Evolutionary conservation across 306 rosid species (phyloP), one percentile per base, ranked within the genome.

Genomic region (Vicia villosa): DNA sequence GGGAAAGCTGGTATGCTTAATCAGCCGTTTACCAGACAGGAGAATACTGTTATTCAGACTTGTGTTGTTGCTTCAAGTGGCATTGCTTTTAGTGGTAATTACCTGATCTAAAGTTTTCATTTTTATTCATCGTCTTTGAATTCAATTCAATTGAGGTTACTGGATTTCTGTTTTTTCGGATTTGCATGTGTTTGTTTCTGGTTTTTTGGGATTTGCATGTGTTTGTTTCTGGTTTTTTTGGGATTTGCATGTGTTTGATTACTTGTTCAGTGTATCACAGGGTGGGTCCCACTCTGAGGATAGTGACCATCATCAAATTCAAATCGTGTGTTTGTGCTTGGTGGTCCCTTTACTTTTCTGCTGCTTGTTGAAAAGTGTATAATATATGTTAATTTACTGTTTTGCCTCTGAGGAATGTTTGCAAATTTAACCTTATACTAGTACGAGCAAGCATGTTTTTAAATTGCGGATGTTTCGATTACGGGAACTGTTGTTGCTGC

Each of bases 11-110:
- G 84, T 0, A 11, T 54, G 62, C 57, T 80, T 1, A 66, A 0
- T 9, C 80, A 64, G 6, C 85, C 87, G 0, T 80, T 80, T 43
- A 80, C 85, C 0, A 47, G 85, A 8, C 87, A 83, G 5, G 87
- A 83, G 81, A 83, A 83, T 10, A 80, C 87, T 2, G 84, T 83
- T 3, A 80, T 83, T 21, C 87, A 83, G 15, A 83, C 87, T 8
- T 80, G 83, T 52, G 85, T 83, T 41, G 85, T 83, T 4, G 80
- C 85, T 5, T 7, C 81, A 11, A 14, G 81, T 26, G 85, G 87
- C 69, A 77, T 83, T 62, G 87, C 87, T 0, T 80, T 77, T 32
- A 83, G 85, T 32, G 85, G 87, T 83, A 83, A 68, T 4, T 26
- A 2, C 6, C n/a, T 6, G 0, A 45, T 45, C 21, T 16, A 5